phyloP scores from a whole-genome alignment of 192 early-diverging fungal species.

The Entomortierella chlamydospora region DNA sequence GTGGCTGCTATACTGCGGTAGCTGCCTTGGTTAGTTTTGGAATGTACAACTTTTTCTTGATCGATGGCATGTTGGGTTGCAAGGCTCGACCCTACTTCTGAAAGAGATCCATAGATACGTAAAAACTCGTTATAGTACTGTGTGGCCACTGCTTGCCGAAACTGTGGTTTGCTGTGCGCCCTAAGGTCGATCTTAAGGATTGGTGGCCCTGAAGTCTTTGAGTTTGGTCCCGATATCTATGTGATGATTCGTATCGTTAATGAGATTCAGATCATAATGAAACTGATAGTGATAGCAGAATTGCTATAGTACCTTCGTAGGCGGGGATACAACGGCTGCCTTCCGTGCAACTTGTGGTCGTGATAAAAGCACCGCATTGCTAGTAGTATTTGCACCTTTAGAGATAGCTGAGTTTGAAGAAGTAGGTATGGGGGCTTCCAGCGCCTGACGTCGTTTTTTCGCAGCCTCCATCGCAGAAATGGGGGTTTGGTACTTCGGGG shows the following conservation, averaged over 20 bases:
- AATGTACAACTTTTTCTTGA: constrained; percentile 60
- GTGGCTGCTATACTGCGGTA: constrained; percentile 62
- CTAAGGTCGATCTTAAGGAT: constrained; percentile 52
- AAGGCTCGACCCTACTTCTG: constrained; percentile 21
- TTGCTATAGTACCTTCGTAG: background rate
- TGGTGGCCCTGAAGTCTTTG: constrained; percentile 44
- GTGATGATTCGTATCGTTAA: background rate
- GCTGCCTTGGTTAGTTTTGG: constrained; percentile 53
- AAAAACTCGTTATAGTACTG: constrained; percentile 64
- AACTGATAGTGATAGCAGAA: background rate
- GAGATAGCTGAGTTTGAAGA: background rate
- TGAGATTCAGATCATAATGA: background rate
- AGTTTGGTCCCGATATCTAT: background rate
- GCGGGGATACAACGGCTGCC: background rate
- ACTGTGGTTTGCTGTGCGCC: constrained; percentile 53
- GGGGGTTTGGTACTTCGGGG: background rate
- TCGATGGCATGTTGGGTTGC: constrained; percentile 65
- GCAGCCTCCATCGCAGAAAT: constrained; percentile 18
- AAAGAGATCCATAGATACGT: constrained; percentile 66
- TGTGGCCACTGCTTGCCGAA: constrained; percentile 56
- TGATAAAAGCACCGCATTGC: constrained; percentile 16
- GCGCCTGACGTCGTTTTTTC: constrained; percentile 12
- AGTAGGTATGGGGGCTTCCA: background rate
- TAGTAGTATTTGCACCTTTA: background rate
- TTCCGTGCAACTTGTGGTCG: constrained; percentile 9